phyloP scores from a whole-genome alignment of 1,139 yeast species.

The Geotrichum aggregatum region DNA sequence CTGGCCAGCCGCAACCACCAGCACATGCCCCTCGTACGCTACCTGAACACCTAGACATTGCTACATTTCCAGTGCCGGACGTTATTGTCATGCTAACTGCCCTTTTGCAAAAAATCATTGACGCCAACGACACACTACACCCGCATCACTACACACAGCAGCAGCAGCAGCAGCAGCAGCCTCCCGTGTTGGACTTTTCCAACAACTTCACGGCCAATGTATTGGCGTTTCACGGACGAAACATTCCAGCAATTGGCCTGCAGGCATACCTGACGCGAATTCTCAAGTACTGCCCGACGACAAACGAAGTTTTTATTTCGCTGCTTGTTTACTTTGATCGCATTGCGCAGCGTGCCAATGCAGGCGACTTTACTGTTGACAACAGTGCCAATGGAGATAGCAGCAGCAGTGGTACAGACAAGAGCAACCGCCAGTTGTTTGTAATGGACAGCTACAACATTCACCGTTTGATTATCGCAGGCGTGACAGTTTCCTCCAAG shows the following conservation, averaged over 20 bases:
- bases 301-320: slow-evolving; percentile 90
- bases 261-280: slow-evolving; percentile 88
- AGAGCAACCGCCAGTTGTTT: slow-evolving; percentile 51
- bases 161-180: slow-evolving; percentile 23
- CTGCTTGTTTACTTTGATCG: slow-evolving; percentile 90
- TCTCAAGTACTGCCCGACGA: slow-evolving; percentile 93
- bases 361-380: slow-evolving; percentile 37
- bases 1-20: slow-evolving; percentile 21
- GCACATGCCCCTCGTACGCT: slow-evolving; percentile 22
- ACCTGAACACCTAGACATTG: slow-evolving; percentile 64
- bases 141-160: slow-evolving; percentile 60
- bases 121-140: slow-evolving; percentile 83
- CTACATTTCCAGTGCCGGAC: slow-evolving; percentile 77
- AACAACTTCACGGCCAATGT: slow-evolving; percentile 59
- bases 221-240: slow-evolving; percentile 90
- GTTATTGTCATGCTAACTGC: slow-evolving; percentile 81
- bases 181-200: not conserved
- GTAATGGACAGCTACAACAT: slow-evolving; percentile 96
- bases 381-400: not conserved
- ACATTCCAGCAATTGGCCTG: slow-evolving; percentile 87
- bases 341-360: slow-evolving; percentile 83
- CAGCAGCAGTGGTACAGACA: slow-evolving; percentile 17
- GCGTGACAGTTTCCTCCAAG: slow-evolving; percentile 92
- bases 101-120: slow-evolving; percentile 76
- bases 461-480: slow-evolving; percentile 91